These are phyloP conservation scores for cucumber (Cucumis sativus) DNA, from an alignment of 306 rosid species.

Conservation along the genomic window DNA sequence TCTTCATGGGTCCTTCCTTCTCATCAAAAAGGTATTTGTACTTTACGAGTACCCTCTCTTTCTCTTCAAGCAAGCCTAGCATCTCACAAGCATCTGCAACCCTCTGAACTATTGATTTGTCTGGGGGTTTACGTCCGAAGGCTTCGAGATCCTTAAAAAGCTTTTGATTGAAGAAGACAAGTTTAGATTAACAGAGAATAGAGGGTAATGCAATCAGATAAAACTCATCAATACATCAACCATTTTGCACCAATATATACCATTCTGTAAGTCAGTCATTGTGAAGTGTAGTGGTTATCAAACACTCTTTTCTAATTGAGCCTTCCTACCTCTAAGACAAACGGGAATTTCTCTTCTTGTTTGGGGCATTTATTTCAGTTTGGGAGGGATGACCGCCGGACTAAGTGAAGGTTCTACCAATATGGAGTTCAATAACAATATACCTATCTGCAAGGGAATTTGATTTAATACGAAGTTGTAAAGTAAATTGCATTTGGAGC, in stretches of 20 bases:
- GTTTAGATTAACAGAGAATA: background rate
- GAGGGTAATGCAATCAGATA: background rate
- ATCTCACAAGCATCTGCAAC: conserved; percentile 76
- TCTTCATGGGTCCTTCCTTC: conserved; percentile 18
- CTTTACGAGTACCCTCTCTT: conserved; percentile 59
- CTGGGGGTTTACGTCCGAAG: conserved; percentile 79
- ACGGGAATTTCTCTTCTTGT: background rate
- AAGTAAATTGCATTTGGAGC: background rate
- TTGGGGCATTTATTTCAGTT: background rate
- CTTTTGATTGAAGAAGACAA: conserved; percentile 23
- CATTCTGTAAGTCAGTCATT: background rate
- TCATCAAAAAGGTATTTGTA: conserved; percentile 39
- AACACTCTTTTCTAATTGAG: background rate
- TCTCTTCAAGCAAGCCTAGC: conserved; percentile 49
- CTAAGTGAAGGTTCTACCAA: background rate
- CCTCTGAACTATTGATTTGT: conserved; percentile 51
- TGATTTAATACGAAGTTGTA: background rate
- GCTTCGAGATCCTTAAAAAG: conserved; percentile 85
- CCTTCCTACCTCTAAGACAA: background rate
- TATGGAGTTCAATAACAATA: background rate
- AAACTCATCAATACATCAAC: background rate
- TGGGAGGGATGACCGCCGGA: background rate
- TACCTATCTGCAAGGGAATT: background rate
- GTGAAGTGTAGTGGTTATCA: background rate
- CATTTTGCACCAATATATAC: background rate